Base-by-base conservation (phyloP, 2,329 filamentous ascomycete species). In the Calycina herbarum region DNA sequence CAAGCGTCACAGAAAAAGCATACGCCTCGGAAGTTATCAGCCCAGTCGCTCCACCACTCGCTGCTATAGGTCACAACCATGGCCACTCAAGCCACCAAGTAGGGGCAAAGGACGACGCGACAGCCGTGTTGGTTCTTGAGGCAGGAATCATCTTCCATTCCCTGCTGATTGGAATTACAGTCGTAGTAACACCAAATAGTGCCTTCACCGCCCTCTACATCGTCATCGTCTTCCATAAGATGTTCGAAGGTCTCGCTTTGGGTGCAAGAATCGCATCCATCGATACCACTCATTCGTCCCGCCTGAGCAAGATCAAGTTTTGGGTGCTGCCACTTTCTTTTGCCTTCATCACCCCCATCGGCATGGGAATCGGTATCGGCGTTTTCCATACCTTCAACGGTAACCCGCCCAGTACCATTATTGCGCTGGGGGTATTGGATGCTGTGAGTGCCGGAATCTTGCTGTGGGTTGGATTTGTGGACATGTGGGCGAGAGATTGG, bases 401-500 rank as follows among this genome's bases (percentile, higher is more conserved):
- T 3, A 92, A 91, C 71, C 85, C 91, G 70, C 83, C 82, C 2
- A 81, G 82, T 1, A 93, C 90, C 0, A 81, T 93, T 51, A 77
- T 93, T 56, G 87, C 90, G 2, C 86, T 93, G 42, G 91, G 90
- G 0, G 92, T 89, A 0, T 80, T 94, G 1, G 88, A 94, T 75
- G 89, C 90, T 5, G 74, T 93, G 10, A 91, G 87, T 0, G 89
- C 91, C 0, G 91, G 91, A 33, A 91, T 94, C 57, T 80, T 94
- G 38, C 79, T 90, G n/a, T 94, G 91, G 89, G 90, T 93, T 1
- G 89, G 89, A 1, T 78, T 93, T 1, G 90, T 93, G 0, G 90
- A 93, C 78, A 93, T 94, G 89, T 89, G 88, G 86, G 89, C 89
- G 2, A 80, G 84, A 51, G 91, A 94, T 74, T 94, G 91, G 91